Evolutionary conservation across 106 monocot species (phyloP).

Genomic region (Amphibolis antarctica): DNA sequence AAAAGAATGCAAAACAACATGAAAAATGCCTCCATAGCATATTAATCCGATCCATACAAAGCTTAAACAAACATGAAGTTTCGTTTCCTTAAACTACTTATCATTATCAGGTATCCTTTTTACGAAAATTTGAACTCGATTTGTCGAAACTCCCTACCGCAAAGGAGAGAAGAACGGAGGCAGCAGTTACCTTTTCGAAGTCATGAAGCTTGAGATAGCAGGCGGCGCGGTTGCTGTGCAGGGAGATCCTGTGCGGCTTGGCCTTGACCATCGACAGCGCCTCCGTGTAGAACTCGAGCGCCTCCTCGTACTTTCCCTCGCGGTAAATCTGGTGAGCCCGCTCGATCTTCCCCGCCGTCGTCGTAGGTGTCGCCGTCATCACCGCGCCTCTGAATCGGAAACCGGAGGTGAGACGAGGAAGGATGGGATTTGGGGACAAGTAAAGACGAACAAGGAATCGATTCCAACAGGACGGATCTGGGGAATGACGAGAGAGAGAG

Average conservation of each 20-base stretch:
- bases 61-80: too few species aligned
- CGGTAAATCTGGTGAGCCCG: conserved; percentile 85
- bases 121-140: too few species aligned
- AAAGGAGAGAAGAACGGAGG: background rate
- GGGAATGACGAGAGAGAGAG: too few species aligned
- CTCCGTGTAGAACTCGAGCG: conserved; percentile 77
- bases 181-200: conserved; percentile 48
- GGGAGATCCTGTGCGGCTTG: conserved; percentile 82
- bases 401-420: background rate
- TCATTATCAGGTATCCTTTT: too few species aligned
- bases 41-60: too few species aligned
- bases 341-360: conserved; percentile 49
- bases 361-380: background rate
- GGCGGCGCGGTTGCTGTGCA: conserved; percentile 94
- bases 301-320: conserved; percentile 63
- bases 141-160: too few species aligned
- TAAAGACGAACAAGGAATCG: background rate
- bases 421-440: background rate
- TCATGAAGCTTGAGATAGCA: conserved; percentile 93
- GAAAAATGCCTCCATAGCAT: too few species aligned
- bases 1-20: too few species aligned
- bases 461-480: too few species aligned
- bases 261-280: conserved; percentile 69
- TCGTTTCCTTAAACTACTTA: too few species aligned
- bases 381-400: background rate